Evolutionary conservation across 2,329 filamentous ascomycete species (phyloP).

Genomic region (Paecilomyces sp.): DNA sequence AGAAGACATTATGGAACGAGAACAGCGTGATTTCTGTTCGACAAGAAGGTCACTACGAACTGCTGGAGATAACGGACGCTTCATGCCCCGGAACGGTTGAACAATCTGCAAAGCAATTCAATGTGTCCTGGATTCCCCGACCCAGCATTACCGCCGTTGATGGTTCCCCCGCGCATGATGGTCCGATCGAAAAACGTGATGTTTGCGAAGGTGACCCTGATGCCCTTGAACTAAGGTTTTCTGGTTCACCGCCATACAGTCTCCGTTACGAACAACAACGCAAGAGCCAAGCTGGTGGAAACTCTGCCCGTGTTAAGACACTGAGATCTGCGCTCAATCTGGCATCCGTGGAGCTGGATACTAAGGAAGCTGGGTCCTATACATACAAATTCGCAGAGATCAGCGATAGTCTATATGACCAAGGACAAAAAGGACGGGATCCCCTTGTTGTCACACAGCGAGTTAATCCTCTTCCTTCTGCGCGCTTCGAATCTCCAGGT

Average conservation of each 20-base stretch:
- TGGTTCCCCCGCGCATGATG: conserved; percentile 41
- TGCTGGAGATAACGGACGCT: conserved; percentile 68
- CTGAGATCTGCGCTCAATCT: conserved; percentile 71
- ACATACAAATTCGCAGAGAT: conserved; percentile 79
- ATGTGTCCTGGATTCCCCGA: conserved; percentile 77
- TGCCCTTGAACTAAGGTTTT: conserved; percentile 71
- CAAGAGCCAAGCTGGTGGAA: conserved; percentile 59
- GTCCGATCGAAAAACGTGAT: conserved; percentile 63
- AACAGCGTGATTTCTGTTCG: conserved; percentile 66
- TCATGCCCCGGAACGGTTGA: conserved; percentile 80
- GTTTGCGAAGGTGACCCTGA: conserved; percentile 95
- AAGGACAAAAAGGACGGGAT: conserved; percentile 57
- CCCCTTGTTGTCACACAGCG: conserved; percentile 70
- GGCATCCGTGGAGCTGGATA: conserved; percentile 79
- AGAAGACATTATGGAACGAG: conserved; percentile 43
- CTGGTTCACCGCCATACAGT: conserved; percentile 74
- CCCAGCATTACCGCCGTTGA: conserved; percentile 61
- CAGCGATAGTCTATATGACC: conserved; percentile 78
- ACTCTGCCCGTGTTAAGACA: conserved; percentile 59
- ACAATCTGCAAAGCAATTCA: conserved; percentile 63
- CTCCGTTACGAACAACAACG: conserved; percentile 75
- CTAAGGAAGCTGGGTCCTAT: conserved; percentile 71
- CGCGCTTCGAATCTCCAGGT: conserved; percentile 74
- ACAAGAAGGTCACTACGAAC: conserved; percentile 68
- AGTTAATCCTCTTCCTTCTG: conserved; percentile 76